phyloP scores from a whole-genome alignment of 1,284 basidiomycete species.

The Ganoderma boninense region DNA sequence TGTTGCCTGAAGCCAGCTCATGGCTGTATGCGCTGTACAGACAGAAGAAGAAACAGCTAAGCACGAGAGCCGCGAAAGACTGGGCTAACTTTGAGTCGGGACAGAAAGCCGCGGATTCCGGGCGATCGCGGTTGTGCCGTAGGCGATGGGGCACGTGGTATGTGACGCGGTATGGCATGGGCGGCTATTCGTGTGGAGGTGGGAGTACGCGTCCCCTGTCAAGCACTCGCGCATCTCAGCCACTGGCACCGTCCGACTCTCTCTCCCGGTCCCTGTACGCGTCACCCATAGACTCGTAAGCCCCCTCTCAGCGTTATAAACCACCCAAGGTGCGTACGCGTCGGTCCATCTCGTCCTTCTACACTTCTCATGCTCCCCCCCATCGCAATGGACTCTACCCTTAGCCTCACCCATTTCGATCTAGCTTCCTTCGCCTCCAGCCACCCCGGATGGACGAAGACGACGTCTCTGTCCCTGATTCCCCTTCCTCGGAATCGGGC shows the following conservation, averaged over 20 bases:
- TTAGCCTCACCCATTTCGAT: conserved; percentile 19
- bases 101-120: conserved; percentile 8
- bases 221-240: conserved; percentile 21
- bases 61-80: neutral
- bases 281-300: conserved; percentile 36
- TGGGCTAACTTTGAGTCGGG: neutral
- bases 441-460: conserved; percentile 57
- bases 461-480: conserved; percentile 55
- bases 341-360: neutral
- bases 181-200: conserved; percentile 20
- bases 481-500: conserved; percentile 46
- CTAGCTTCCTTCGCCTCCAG: conserved; percentile 16
- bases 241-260: conserved; percentile 14
- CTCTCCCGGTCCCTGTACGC: conserved; percentile 27
- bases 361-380: conserved; percentile 5
- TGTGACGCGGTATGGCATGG: conserved; percentile 21
- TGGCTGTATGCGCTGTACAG: conserved; percentile 2
- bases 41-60: neutral
- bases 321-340: conserved; percentile 11
- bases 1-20: conserved; percentile 28
- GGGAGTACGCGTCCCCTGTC: conserved; percentile 32
- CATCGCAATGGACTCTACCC: conserved; percentile 20
- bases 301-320: conserved; percentile 23
- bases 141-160: conserved; percentile 23
- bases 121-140: neutral